These are phyloP conservation scores for Cercospora sp. DNA, from an alignment of 2,329 filamentous ascomycete species.

Conservation along the genomic window DNA sequence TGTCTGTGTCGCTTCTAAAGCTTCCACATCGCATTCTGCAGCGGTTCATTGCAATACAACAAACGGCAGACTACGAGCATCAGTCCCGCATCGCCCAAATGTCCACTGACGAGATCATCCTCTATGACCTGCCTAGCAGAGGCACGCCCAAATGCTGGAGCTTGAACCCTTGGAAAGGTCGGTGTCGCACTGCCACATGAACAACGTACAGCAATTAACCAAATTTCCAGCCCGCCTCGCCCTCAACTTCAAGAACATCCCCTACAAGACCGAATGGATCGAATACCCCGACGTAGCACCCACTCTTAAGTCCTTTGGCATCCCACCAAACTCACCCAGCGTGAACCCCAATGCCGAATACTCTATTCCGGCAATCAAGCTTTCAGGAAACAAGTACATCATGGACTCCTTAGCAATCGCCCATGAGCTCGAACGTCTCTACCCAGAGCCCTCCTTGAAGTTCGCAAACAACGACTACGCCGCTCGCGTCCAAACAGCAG, in stretches of 20 bases:
- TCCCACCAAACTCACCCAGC: constrained; percentile 48
- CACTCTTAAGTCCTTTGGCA: constrained; percentile 52
- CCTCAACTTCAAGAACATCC: constrained; percentile 67
- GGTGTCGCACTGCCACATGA: constrained; percentile 20
- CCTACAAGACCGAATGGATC: constrained; percentile 69
- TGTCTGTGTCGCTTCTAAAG: neutral
- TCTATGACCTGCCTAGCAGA: constrained; percentile 65
- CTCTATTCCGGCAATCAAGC: constrained; percentile 55
- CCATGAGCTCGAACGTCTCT: constrained; percentile 56
- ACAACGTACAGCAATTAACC: constrained; percentile 12
- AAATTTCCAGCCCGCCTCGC: constrained; percentile 57
- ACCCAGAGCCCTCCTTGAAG: constrained; percentile 60
- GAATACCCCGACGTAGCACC: constrained; percentile 67
- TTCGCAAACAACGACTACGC: constrained; percentile 51
- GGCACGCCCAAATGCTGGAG: constrained; percentile 58
- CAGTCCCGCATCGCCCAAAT: constrained; percentile 16
- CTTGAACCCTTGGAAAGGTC: constrained; percentile 71
- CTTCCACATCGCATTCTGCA: neutral
- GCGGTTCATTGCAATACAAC: neutral
- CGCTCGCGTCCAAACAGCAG: constrained; percentile 40
- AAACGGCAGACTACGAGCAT: neutral
- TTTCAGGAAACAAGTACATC: constrained; percentile 59
- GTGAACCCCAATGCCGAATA: constrained; percentile 45
- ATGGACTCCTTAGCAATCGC: constrained; percentile 67
- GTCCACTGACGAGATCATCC: constrained; percentile 45